These are phyloP conservation scores for Ophiostoma sp. DNA, from an alignment of 2,329 filamentous ascomycete species.

Conservation along the genomic window DNA sequence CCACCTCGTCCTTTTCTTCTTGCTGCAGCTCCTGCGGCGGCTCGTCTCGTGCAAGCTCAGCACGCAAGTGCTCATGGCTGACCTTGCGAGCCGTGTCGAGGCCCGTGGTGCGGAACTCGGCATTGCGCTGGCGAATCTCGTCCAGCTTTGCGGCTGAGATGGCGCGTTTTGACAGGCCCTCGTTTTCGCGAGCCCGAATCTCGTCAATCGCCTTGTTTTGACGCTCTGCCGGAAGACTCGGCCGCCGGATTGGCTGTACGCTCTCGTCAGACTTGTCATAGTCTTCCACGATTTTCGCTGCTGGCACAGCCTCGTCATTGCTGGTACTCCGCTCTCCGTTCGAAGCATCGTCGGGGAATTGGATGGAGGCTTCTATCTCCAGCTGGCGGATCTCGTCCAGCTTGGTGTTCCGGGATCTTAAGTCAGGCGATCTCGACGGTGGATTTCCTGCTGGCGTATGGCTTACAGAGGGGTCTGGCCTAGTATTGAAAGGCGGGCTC, in stretches of 20 bases:
- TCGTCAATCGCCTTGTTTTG: constrained; percentile 47
- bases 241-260: neutral
- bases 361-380: constrained; percentile 27
- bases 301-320: neutral
- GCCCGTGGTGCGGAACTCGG: constrained; percentile 30
- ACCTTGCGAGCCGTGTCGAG: constrained; percentile 27
- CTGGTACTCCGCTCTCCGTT: constrained; percentile 18
- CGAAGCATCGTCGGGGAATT: constrained; percentile 27
- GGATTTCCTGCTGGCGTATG: constrained; percentile 25
- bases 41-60: constrained; percentile 18
- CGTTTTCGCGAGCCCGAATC: constrained; percentile 41
- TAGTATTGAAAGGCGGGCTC: constrained; percentile 48
- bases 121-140: constrained; percentile 49
- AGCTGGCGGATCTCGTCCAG: constrained; percentile 40
- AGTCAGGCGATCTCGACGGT: constrained; percentile 25
- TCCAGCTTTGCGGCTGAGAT: constrained; percentile 47
- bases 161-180: constrained; percentile 41
- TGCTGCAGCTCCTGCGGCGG: constrained; percentile 30
- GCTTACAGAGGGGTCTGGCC: constrained; percentile 30
- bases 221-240: constrained; percentile 24
- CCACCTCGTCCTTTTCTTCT: constrained; percentile 11
- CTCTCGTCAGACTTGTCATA: constrained; percentile 15
- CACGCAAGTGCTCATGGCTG: too few species aligned
- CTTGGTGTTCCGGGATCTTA: constrained; percentile 36
- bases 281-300: neutral